phyloP scores from a whole-genome alignment of 768 basidiomycete species.

The Chalciporus sphaerocephalus region DNA sequence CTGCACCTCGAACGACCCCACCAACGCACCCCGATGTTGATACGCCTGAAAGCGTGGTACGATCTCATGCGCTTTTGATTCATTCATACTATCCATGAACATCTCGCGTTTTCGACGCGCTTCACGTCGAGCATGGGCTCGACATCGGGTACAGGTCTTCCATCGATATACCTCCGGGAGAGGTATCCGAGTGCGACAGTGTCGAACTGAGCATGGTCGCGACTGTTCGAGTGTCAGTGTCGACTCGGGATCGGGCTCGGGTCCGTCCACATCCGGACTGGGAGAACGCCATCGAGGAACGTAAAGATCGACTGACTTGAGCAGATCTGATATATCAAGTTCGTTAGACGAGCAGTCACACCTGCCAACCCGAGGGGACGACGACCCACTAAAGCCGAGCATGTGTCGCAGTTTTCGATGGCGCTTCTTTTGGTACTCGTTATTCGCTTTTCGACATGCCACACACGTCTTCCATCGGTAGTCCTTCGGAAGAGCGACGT shows the following conservation, averaged over 20 bases:
- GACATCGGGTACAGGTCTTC: slow-evolving; percentile 40
- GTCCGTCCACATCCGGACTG: slow-evolving; percentile 6
- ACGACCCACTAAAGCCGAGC: slow-evolving; percentile 9
- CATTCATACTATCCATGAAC: not conserved
- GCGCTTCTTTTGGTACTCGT: slow-evolving; percentile 34
- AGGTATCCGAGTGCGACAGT: slow-evolving; percentile 38
- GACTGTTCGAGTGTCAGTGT: slow-evolving; percentile 23
- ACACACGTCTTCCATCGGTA: slow-evolving; percentile 43
- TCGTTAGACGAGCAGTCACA: too few relatives aligned
- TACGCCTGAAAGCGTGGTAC: slow-evolving; percentile 16
- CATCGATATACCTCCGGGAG: slow-evolving; percentile 35
- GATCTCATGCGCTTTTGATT: not conserved
- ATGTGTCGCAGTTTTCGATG: slow-evolving; percentile 7
- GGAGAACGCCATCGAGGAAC: slow-evolving; percentile 8
- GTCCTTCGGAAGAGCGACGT: slow-evolving; percentile 27
- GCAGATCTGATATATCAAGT: too few relatives aligned
- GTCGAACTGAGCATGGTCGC: slow-evolving; percentile 34
- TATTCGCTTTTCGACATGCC: slow-evolving; percentile 36
- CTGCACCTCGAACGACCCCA: slow-evolving; percentile 14
- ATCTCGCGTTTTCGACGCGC: not conserved
- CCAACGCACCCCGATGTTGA: slow-evolving; percentile 16
- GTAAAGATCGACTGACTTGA: not conserved
- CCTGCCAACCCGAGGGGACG: too few relatives aligned
- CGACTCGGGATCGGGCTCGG: not conserved
- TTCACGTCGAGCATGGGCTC: slow-evolving; percentile 16